Base-by-base conservation (phyloP, 1,284 basidiomycete genomes). In the Boletus semigastroideus region DNA sequence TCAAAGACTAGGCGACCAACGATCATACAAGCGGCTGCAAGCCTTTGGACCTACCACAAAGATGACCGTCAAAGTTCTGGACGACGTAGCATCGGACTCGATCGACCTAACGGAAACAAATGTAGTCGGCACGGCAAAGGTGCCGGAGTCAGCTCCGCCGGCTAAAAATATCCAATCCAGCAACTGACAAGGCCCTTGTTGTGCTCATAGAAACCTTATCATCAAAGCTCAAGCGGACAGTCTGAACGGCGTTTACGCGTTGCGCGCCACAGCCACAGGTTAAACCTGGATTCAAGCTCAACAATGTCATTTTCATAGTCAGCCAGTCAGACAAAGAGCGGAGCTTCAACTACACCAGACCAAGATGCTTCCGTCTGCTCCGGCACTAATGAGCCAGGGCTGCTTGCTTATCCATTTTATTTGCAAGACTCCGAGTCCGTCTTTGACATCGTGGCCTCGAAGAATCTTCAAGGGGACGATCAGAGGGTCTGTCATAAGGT, bases 401-500 rank as follows among this genome's bases (percentile, higher is more conserved):
- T 95, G 87, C 59, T 83, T 84, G 51, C 80, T 85, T 58, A 90
- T 89, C 96, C 97, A 99, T 66, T 80, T 84, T 52, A 95, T 76
- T 65, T 94, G 90, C 58, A 99, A 78, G 44, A 98, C 94, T 44
- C 97, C 97, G 39, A 99, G 79, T 1, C 90, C 90, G 30, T 96
- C 90, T 52, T 74, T 82, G 49, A 98, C 74, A 47, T 81, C 75
- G 73, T 99, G 97, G 27, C 94, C 96, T 31, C 92, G 79, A 46
- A 99, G 78, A 54, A 99, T 95, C 74, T 99, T 99, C 63, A 99
- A 78, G 28, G 97, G 97, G 0, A 99, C 96, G 63, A 99, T 94
- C 52, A 98, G 78, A 33, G 97, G 92, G 72, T 98, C 95, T 53
- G 92, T 94, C 81, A 95, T 90, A 46, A 98, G 79, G 69, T 98